Evolutionary conservation across 225 moss, liverwort and hornwort genomes (phyloP), one percentile per base, ranked within the genome.

Genomic region (Pseudoscleropodium purum): DNA sequence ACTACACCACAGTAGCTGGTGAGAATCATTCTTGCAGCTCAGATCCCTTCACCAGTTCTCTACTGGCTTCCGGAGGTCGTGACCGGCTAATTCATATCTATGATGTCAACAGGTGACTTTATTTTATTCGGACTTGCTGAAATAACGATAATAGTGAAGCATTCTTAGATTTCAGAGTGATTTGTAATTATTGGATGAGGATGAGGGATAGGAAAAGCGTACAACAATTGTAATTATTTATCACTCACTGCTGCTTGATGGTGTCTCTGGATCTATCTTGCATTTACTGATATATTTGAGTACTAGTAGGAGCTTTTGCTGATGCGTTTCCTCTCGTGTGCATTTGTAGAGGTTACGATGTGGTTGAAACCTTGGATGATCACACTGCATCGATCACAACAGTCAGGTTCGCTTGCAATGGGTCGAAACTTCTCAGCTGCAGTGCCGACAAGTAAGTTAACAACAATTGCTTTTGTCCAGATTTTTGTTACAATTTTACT

Each of bases 61-160:
- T 96, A 52, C 75, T 95, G 57, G 96, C 96, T 76, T 96, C 95
- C 73, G 96, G 93, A 57, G 95, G 95, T 37, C 92, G 96, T 91
- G 96, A 96, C 83, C 92, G 95, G 59, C 92, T 95, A 64, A 94
- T 96, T 83, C 96, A 96, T 92, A 86, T 96, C 68, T 96, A 95
- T 91, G 95, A 96, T 87, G 94, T 93, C 24, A 95, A 91, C 75
- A 93, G 94, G 96, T 95, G 69, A 51, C 57, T 88, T 62, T 47
- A 51, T 85, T 85, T 70, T 54, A 82, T 33, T 49, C 68, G 69
- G 23, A 70, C 77, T 81, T 77, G 61, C 69, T 80, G 81, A 81
- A 85, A 61, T 30, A 41, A 54, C 43, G 23, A 81, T 54, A 67
- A 67, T 77, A 18, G 30, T 54, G 69, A 80, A 54, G 37, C 37